Conservation (phyloP, 192 early-diverging fungal genomes). For the Haplosporangium gracile region DNA sequence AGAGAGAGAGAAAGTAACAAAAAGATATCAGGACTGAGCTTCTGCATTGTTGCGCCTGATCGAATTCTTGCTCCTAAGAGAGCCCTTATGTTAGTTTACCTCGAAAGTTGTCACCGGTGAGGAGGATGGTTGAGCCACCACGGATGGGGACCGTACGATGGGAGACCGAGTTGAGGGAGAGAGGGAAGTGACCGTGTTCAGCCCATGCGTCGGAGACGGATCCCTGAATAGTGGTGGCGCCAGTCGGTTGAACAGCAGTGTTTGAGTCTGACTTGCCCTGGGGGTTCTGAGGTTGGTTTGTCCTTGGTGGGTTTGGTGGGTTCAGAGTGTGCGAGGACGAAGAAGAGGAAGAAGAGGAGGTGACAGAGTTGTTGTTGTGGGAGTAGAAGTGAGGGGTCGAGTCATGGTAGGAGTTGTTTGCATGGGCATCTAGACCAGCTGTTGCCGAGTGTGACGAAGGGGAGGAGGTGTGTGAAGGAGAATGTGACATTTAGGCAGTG, state of each 20-base stretch:
- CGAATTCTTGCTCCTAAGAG: neutral
- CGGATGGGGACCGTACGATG: conserved; percentile 11
- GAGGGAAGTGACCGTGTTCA: conserved; percentile 45
- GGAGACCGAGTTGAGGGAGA: conserved; percentile 18
- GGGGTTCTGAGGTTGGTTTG: neutral
- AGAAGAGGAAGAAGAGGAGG: neutral
- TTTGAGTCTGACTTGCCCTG: neutral
- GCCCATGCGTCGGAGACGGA: conserved; percentile 36
- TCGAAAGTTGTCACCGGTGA: conserved; percentile 46
- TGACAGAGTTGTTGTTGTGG: neutral
- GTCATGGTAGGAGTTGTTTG: neutral
- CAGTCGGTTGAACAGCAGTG: neutral
- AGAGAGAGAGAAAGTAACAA: neutral
- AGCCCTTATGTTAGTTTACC: neutral
- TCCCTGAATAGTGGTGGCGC: neutral
- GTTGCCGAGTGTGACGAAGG: neutral
- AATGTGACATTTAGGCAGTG: neutral
- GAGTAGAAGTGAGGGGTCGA: neutral
- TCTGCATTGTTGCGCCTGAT: neutral
- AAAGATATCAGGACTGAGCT: neutral
- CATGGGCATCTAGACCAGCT: neutral
- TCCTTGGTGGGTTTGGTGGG: neutral
- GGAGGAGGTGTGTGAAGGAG: neutral
- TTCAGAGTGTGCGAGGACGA: neutral
- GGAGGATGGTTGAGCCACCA: conserved; percentile 23